A percentile compares a stretch with the other conserved stretches of the same genome.
Conservation (phyloP, 352 stramenopile genomes). For the Pilasporangium apinafurcum region DNA sequence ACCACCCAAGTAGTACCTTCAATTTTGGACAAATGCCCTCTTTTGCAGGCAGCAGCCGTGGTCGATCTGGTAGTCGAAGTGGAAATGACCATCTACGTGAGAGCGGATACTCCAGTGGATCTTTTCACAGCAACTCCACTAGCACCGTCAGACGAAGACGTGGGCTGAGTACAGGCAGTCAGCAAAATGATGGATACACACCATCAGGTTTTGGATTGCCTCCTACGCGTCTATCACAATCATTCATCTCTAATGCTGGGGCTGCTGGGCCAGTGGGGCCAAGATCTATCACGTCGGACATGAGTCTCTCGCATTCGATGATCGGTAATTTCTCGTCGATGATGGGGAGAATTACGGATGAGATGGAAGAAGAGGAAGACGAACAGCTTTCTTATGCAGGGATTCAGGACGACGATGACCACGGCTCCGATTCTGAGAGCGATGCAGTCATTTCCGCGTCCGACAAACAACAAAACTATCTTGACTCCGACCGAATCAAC, state of each 20-base stretch:
- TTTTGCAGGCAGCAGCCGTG: slow-evolving; percentile 9
- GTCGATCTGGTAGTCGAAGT: slow-evolving; percentile 14
- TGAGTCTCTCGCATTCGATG: slow-evolving; percentile 69
- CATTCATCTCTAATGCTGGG: slow-evolving; percentile 15
- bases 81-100: slow-evolving; percentile 13
- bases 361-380: slow-evolving; percentile 41
- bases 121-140: slow-evolving; percentile 2
- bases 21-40: slow-evolving; percentile 15
- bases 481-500: slow-evolving; percentile 2
- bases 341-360: slow-evolving; percentile 49
- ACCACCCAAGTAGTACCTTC: slow-evolving; percentile 2
- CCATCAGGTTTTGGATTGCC: slow-evolving; percentile 26
- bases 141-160: slow-evolving; percentile 12
- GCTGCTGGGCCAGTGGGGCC: slow-evolving; percentile 6
- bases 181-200: slow-evolving; percentile 12
- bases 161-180: slow-evolving; percentile 17
- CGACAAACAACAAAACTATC: slow-evolving; percentile 13
- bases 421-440: slow-evolving; percentile 14
- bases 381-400: slow-evolving; percentile 14
- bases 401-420: slow-evolving; percentile 5
- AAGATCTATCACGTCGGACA: slow-evolving; percentile 40
- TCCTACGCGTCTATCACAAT: slow-evolving; percentile 28
- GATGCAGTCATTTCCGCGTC: too few relatives aligned
- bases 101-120: slow-evolving; percentile 5
- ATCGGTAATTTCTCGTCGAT: slow-evolving; percentile 68